These are phyloP conservation scores for Penicillium argentinense DNA, from an alignment of 495 filamentous ascomycete species.

Conservation along the genomic window DNA sequence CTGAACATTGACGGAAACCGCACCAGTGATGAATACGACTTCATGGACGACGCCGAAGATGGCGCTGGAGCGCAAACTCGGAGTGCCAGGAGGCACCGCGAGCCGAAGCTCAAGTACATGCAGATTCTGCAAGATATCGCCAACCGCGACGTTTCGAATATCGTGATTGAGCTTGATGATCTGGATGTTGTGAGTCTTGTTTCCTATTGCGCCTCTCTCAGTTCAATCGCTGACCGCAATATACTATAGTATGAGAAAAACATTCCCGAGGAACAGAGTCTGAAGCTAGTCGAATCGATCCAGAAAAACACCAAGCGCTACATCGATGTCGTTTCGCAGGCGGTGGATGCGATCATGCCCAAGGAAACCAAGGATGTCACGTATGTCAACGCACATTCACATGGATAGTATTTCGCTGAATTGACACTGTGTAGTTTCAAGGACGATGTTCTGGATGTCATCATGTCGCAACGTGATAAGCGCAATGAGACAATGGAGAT, in stretches of 20 bases:
- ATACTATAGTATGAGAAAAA: slow-evolving; percentile 67
- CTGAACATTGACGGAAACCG: slow-evolving; percentile 86
- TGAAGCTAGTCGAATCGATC: slow-evolving; percentile 81
- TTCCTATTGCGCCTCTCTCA: not conserved
- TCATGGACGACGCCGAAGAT: slow-evolving; percentile 83
- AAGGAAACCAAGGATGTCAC: slow-evolving; percentile 72
- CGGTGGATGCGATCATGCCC: slow-evolving; percentile 85
- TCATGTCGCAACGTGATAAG: slow-evolving; percentile 86
- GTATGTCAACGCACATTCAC: slow-evolving; percentile 44
- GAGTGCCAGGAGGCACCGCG: slow-evolving; percentile 38
- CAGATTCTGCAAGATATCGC: slow-evolving; percentile 84
- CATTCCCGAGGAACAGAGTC: slow-evolving; percentile 56
- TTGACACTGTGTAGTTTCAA: slow-evolving; percentile 67
- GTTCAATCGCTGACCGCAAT: not conserved
- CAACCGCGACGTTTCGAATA: slow-evolving; percentile 69
- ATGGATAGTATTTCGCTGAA: not conserved
- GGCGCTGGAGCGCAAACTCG: slow-evolving; percentile 43
- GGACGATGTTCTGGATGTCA: slow-evolving; percentile 94
- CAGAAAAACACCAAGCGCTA: slow-evolving; percentile 93
- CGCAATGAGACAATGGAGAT: slow-evolving; percentile 75
- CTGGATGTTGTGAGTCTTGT: slow-evolving; percentile 61
- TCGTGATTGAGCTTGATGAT: slow-evolving; percentile 89
- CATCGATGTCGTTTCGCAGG: slow-evolving; percentile 84
- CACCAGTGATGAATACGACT: slow-evolving; percentile 91
- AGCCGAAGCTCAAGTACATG: slow-evolving; percentile 84